Percentiles rank a stretch among this genome's conserved stretches.
Evolutionary conservation across 2,329 filamentous ascomycete species (phyloP).

Genomic region (Lachnellula arida): DNA sequence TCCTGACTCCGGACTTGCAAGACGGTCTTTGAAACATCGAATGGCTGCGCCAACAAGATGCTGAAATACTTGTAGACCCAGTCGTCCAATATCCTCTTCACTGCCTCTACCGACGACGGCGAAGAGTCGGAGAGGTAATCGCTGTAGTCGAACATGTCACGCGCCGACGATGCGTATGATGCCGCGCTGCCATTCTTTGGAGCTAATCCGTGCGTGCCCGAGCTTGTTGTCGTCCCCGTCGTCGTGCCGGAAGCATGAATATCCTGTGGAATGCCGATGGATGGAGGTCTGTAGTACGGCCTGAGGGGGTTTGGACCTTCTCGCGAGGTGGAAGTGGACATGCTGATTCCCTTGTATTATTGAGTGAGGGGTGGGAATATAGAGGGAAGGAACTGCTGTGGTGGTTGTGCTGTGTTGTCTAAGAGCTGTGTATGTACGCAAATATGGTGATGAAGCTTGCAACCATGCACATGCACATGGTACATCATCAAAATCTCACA

Average conservation of each 20-base stretch:
- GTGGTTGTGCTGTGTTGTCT: background rate
- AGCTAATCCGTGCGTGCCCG: constrained; percentile 27
- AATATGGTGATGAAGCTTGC: background rate
- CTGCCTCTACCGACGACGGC: constrained; percentile 68
- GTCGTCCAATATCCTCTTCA: constrained; percentile 75
- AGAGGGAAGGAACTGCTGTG: background rate
- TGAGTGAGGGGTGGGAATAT: background rate
- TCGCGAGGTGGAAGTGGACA: constrained; percentile 42
- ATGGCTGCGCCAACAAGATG: constrained; percentile 86
- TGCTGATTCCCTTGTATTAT: constrained; percentile 27
- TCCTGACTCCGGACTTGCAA: constrained; percentile 67
- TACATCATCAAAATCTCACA: background rate
- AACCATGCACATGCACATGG: too few species aligned
- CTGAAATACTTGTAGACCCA: constrained; percentile 89
- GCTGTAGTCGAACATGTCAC: constrained; percentile 87
- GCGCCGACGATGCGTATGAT: constrained; percentile 62
- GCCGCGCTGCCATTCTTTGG: constrained; percentile 36
- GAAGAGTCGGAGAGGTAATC: constrained; percentile 76
- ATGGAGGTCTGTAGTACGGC: constrained; percentile 60
- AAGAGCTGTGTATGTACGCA: background rate
- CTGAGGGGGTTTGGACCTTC: constrained; percentile 54
- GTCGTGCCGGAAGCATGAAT: constrained; percentile 31
- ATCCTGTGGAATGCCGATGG: constrained; percentile 54
- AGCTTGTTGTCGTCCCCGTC: constrained; percentile 3
- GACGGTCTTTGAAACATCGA: constrained; percentile 93